These are phyloP conservation scores for Thielaviopsis ethacetica DNA, from an alignment of 2,329 filamentous ascomycete species.

Conservation along the genomic window DNA sequence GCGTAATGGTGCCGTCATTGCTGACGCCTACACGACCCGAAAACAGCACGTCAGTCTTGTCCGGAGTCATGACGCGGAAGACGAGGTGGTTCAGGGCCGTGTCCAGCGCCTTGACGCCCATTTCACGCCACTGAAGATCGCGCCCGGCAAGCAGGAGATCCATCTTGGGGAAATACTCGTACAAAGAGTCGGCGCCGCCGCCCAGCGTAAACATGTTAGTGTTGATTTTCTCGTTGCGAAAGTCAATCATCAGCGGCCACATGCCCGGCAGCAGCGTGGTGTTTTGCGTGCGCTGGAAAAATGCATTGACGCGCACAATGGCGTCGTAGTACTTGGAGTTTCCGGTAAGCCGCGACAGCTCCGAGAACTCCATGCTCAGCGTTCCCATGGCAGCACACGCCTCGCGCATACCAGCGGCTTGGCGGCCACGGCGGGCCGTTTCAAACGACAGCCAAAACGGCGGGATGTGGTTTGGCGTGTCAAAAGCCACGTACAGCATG, in stretches of 20 bases:
- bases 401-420: conserved; percentile 33
- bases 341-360: conserved; percentile 56
- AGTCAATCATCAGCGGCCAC: conserved; percentile 52
- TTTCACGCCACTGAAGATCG: conserved; percentile 40
- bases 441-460: conserved; percentile 28
- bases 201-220: conserved; percentile 33
- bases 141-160: conserved; percentile 49
- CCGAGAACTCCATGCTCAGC: conserved; percentile 57
- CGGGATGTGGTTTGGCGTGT: conserved; percentile 37
- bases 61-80: conserved; percentile 51
- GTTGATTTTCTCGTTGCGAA: conserved; percentile 18
- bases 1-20: background rate
- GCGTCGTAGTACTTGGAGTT: conserved; percentile 64
- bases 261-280: conserved; percentile 56
- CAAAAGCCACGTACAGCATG: conserved; percentile 37
- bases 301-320: conserved; percentile 53
- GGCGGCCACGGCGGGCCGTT: conserved; percentile 25
- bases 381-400: conserved; percentile 40
- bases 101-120: conserved; percentile 47
- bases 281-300: conserved; percentile 52
- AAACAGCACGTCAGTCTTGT: conserved; percentile 46
- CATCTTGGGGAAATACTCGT: conserved; percentile 46
- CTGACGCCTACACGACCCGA: conserved; percentile 24
- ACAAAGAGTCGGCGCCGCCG: conserved; percentile 37
- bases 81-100: conserved; percentile 45